These are phyloP conservation scores for Boechera retrofracta DNA, from an alignment of 345 rosid genomes.

Conservation along the genomic window DNA sequence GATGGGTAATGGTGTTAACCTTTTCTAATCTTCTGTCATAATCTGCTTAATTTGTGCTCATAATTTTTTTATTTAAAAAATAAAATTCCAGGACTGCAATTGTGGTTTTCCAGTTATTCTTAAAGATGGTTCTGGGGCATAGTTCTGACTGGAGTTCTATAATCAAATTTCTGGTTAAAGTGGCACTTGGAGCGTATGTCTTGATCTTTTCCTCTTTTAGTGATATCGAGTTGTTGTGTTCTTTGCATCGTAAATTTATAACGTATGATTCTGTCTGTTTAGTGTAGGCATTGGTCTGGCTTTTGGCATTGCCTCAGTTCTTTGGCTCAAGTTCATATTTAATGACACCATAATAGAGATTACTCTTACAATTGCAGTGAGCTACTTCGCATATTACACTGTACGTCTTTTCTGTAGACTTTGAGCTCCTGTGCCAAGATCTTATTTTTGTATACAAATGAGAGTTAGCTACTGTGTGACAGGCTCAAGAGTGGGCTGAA, in stretches of 20 bases:
- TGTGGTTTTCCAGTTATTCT: conserved; percentile 93
- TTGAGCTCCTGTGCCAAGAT: conserved; percentile 22
- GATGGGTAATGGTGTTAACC: conserved; percentile 68
- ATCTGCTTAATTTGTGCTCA: conserved; percentile 3
- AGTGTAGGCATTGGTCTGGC: conserved; percentile 93
- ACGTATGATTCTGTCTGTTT: conserved; percentile 45
- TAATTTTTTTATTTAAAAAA: neutral
- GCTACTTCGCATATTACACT: conserved; percentile 87
- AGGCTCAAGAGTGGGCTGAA: conserved; percentile 91
- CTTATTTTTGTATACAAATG: conserved; percentile 22
- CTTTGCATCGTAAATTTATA: conserved; percentile 27
- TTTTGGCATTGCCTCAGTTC: conserved; percentile 84
- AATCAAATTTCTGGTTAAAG: conserved; percentile 68
- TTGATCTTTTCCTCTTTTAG: conserved; percentile 34
- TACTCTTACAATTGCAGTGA: conserved; percentile 84
- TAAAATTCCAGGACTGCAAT: conserved; percentile 76
- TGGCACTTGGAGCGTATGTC: conserved; percentile 93
- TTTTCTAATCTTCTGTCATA: conserved; percentile 9
- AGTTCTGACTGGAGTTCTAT: conserved; percentile 62
- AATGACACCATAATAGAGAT: conserved; percentile 94
- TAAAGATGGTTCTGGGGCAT: conserved; percentile 76
- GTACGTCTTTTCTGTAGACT: conserved; percentile 56
- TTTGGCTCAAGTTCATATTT: conserved; percentile 94
- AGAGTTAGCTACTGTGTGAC: conserved; percentile 39
- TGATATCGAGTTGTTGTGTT: neutral